phyloP scores from a whole-genome alignment of 495 filamentous ascomycete species.

The Lentithecium fluviatile region DNA sequence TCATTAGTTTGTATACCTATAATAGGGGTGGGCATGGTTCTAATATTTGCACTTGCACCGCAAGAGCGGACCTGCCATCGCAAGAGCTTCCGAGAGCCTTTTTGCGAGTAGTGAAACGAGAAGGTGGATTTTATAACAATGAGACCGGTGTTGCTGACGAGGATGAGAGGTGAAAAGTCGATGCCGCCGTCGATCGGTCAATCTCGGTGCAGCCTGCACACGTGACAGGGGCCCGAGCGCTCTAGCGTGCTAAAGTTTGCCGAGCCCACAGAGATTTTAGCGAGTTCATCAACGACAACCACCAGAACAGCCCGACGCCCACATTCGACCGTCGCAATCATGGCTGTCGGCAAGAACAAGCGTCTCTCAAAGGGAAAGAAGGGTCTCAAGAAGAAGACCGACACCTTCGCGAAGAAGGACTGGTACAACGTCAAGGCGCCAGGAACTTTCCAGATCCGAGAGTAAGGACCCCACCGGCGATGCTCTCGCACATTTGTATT shows the following conservation, averaged over 20 bases:
- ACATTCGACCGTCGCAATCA: slow-evolving; percentile 46
- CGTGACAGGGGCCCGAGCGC: slow-evolving; percentile 13
- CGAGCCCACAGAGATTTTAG: slow-evolving; percentile 13
- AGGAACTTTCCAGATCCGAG: slow-evolving; percentile 89
- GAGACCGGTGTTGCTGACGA: no score
- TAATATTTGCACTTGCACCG: no score
- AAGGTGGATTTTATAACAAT: no score
- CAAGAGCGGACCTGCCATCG: no score
- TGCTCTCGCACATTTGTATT: background rate
- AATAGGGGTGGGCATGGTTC: no score
- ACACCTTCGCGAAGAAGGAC: slow-evolving; percentile 91
- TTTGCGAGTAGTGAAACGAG: no score
- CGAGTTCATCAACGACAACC: slow-evolving; percentile 36
- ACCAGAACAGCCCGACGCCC: slow-evolving; percentile 18
- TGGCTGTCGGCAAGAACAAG: slow-evolving; percentile 85
- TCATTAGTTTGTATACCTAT: no score
- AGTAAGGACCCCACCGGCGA: slow-evolving; percentile 64
- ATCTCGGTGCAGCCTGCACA: background rate
- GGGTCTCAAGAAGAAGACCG: slow-evolving; percentile 99
- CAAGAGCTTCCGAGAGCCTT: no score
- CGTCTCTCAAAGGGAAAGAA: slow-evolving; percentile 99
- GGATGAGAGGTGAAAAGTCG: no score
- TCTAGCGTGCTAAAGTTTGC: no score
- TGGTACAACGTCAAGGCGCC: slow-evolving; percentile 99
- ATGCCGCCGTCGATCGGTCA: background rate